Percentiles rank a stretch among this genome's conserved stretches.
phyloP scores from a whole-genome alignment of 306 rosid genomes.

The Albizia julibrissin region DNA sequence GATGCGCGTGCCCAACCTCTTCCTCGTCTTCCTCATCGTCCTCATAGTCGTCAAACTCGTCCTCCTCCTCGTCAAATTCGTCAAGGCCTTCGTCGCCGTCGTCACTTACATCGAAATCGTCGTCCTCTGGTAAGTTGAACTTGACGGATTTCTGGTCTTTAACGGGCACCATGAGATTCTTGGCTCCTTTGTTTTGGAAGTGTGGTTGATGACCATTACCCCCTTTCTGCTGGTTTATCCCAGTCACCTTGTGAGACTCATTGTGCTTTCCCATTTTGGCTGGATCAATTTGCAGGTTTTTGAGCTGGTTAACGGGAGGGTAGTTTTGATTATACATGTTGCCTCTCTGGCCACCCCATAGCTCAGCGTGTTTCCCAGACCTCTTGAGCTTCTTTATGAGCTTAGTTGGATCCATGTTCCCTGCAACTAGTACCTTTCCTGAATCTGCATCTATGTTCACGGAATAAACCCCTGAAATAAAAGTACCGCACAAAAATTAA shows the following conservation, averaged over 20 bases:
- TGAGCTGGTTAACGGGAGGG: slow-evolving; percentile 58
- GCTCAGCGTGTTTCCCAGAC: slow-evolving; percentile 67
- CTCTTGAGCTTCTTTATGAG: slow-evolving; percentile 61
- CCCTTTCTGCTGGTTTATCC: slow-evolving; percentile 37
- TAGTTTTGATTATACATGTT: slow-evolving; percentile 43
- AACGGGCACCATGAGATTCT: slow-evolving; percentile 37
- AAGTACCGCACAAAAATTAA: background rate
- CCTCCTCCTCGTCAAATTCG: slow-evolving; percentile 59
- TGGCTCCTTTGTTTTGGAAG: slow-evolving; percentile 54
- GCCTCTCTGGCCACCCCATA: slow-evolving; percentile 67
- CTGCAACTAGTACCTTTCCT: slow-evolving; percentile 64
- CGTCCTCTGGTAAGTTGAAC: slow-evolving; percentile 64
- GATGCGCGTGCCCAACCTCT: background rate
- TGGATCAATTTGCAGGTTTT: slow-evolving; percentile 52
- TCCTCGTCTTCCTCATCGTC: slow-evolving; percentile 33
- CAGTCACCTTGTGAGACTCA: slow-evolving; percentile 51
- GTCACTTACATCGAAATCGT: slow-evolving; percentile 59
- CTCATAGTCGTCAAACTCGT: slow-evolving; percentile 59
- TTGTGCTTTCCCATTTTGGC: slow-evolving; percentile 54
- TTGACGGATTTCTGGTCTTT: slow-evolving; percentile 75
- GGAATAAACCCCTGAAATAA: slow-evolving; percentile 54
- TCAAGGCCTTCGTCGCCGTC: slow-evolving; percentile 50
- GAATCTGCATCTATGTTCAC: slow-evolving; percentile 53
- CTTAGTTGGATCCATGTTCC: slow-evolving; percentile 59
- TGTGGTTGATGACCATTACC: slow-evolving; percentile 29